Evolutionary conservation across 352 stramenopile genomes (phyloP).

Genomic region (Pythium insidiosum): DNA sequence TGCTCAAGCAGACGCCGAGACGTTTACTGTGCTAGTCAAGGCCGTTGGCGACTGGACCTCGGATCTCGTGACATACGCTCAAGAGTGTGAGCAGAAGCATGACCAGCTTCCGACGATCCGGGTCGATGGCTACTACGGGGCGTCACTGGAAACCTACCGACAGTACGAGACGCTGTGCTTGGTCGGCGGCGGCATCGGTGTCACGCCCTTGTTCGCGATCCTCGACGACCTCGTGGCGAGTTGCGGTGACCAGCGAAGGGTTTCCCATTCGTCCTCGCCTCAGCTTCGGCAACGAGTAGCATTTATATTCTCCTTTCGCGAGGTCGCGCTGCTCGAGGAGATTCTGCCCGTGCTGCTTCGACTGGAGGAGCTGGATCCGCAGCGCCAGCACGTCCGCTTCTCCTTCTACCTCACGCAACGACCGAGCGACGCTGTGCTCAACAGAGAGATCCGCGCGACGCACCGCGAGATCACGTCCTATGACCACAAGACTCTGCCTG

Average conservation of each 20-base stretch:
- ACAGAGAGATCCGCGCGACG: constrained; percentile 10
- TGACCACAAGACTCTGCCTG: constrained; percentile 8
- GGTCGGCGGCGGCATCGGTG: constrained; percentile 37
- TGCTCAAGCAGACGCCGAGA: constrained; percentile 17
- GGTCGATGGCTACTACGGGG: constrained; percentile 48
- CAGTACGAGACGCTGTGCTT: constrained; percentile 37
- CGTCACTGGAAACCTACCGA: constrained; percentile 30
- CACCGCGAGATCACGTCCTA: constrained; percentile 28
- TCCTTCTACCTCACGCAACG: not conserved
- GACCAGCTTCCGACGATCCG: constrained; percentile 25
- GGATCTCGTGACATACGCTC: constrained; percentile 25
- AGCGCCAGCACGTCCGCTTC: not conserved
- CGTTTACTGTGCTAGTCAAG: constrained; percentile 43
- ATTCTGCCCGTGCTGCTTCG: not conserved
- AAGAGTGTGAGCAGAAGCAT: constrained; percentile 18
- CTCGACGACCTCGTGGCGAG: constrained; percentile 35
- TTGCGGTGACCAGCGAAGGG: constrained; percentile 11
- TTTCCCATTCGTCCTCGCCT: constrained; percentile 30
- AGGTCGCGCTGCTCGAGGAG: constrained; percentile 8
- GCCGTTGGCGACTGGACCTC: constrained; percentile 39
- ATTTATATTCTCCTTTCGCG: constrained; percentile 3
- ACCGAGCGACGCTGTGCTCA: not conserved
- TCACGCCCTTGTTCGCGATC: constrained; percentile 44
- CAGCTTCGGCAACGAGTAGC: constrained; percentile 15
- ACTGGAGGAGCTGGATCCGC: constrained; percentile 5